Evolutionary conservation across 768 basidiomycete genomes (phyloP).

Genomic region (Hydnomerulius pinastri): DNA sequence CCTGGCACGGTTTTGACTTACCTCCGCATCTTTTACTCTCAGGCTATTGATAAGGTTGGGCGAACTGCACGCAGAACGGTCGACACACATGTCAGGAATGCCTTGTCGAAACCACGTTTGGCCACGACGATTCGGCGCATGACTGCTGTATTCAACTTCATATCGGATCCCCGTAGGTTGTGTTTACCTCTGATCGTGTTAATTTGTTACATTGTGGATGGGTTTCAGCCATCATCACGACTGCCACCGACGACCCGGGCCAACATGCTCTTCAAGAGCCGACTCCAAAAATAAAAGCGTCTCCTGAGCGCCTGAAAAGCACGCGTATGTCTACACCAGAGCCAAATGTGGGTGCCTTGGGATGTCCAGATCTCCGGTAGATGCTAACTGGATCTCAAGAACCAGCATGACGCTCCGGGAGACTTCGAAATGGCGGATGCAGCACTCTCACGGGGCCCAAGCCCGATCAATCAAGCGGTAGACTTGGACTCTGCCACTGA

Average conservation of each 20-base stretch:
- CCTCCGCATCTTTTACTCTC: slow-evolving; percentile 6
- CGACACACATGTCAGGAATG: slow-evolving; percentile 74
- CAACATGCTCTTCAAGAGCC: slow-evolving; percentile 32
- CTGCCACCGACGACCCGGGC: slow-evolving; percentile 46
- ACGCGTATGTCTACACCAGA: slow-evolving; percentile 8
- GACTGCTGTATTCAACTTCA: slow-evolving; percentile 71
- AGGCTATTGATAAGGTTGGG: slow-evolving; percentile 73
- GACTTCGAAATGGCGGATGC: slow-evolving; percentile 6
- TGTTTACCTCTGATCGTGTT: slow-evolving; percentile 7
- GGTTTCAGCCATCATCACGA: slow-evolving; percentile 51
- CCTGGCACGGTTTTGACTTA: slow-evolving; percentile 4
- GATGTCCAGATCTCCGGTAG: slow-evolving; percentile 1
- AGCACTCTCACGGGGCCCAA: slow-evolving; percentile 6
- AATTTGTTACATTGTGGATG: slow-evolving; percentile 13
- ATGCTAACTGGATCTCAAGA: slow-evolving; percentile 18
- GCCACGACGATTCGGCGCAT: slow-evolving; percentile 69
- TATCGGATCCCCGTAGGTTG: slow-evolving; percentile 62
- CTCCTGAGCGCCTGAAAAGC: slow-evolving; percentile 6
- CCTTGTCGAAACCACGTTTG: slow-evolving; percentile 65
- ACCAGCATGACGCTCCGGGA: slow-evolving; percentile 3
- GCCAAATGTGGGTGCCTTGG: slow-evolving; percentile 22
- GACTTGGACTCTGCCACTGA: slow-evolving; percentile 32
- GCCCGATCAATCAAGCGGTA: slow-evolving; percentile 12
- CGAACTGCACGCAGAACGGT: slow-evolving; percentile 66
- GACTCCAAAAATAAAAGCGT: slow-evolving; percentile 13